phyloP scores from a whole-genome alignment of 2,329 filamentous ascomycete genomes.

The Dactylellina sp. region DNA sequence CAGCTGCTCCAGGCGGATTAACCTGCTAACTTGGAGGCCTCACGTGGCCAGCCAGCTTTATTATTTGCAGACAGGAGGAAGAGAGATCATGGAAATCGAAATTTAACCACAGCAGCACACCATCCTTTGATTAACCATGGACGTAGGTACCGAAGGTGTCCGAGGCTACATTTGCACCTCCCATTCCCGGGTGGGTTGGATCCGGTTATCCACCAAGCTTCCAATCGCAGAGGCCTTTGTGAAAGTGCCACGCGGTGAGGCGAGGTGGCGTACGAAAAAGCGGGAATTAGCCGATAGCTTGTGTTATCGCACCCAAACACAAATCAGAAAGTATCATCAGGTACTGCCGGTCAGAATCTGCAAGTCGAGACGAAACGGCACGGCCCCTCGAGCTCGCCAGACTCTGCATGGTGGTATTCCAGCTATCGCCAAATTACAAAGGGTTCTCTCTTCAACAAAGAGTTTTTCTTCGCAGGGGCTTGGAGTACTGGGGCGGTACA shows the following conservation, averaged over 20 bases:
- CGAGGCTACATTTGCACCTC: conserved; percentile 26
- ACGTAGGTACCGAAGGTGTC: conserved; percentile 36
- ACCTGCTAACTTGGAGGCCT: conserved; percentile 28
- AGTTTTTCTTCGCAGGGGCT: not conserved
- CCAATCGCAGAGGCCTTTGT: not conserved
- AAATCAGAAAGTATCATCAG: conserved; percentile 28
- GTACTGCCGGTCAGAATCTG: conserved; percentile 33
- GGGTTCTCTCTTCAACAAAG: not conserved
- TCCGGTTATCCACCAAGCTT: conserved; percentile 8
- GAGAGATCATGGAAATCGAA: conserved; percentile 45
- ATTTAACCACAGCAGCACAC: conserved; percentile 37
- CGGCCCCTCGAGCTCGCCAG: conserved; percentile 50
- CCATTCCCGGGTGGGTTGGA: conserved; percentile 23
- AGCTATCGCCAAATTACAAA: too few species aligned
- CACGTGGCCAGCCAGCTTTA: conserved; percentile 38
- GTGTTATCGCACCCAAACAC: conserved; percentile 6
- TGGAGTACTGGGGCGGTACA: not conserved
- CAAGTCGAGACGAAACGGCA: conserved; percentile 55
- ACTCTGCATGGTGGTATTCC: conserved; percentile 22
- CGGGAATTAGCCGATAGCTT: conserved; percentile 34
- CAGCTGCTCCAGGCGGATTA: conserved; percentile 56
- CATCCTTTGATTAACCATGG: conserved; percentile 35
- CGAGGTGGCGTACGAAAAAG: conserved; percentile 12
- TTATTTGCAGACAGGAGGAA: conserved; percentile 10
- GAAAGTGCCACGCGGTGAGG: conserved; percentile 42